These are phyloP conservation scores for Pseudogymnoascus sp. DNA, from an alignment of 2,329 filamentous ascomycete species.

Conservation along the genomic window DNA sequence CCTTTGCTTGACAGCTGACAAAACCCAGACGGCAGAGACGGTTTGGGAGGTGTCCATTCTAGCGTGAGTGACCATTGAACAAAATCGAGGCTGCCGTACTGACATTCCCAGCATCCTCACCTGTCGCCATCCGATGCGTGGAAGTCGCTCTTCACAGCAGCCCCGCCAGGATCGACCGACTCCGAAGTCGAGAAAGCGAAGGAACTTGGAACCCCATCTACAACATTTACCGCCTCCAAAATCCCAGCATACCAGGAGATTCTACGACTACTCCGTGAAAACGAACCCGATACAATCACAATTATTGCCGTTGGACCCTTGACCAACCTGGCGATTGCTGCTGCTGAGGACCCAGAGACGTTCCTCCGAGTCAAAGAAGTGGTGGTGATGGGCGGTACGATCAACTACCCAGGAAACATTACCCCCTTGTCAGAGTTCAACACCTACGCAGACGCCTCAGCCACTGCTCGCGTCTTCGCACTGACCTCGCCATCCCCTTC, in stretches of 20 bases:
- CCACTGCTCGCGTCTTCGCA: constrained; percentile 68
- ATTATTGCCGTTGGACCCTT: constrained; percentile 84
- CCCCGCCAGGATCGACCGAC: constrained; percentile 38
- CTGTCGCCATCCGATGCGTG: constrained; percentile 67
- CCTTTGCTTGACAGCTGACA: constrained; percentile 12
- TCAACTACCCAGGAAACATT: constrained; percentile 74
- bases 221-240: constrained; percentile 69
- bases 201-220: constrained; percentile 27
- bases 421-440: constrained; percentile 91
- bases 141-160: constrained; percentile 56
- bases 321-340: constrained; percentile 88
- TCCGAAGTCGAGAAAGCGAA: constrained; percentile 30
- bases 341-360: constrained; percentile 77
- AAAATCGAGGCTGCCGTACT: constrained; percentile 12
- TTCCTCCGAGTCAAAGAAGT: constrained; percentile 87
- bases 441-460: constrained; percentile 77
- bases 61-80: constrained; percentile 32
- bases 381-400: constrained; percentile 88
- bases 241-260: constrained; percentile 75
- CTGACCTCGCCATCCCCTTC: constrained; percentile 65
- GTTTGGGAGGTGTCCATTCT: constrained; percentile 66
- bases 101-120: constrained; percentile 53
- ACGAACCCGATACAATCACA: constrained; percentile 76
- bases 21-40: constrained; percentile 60
- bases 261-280: constrained; percentile 72